Evolutionary conservation across 2,329 filamentous ascomycete genomes (phyloP).

Genomic region (Sarocladiaceae sp.): DNA sequence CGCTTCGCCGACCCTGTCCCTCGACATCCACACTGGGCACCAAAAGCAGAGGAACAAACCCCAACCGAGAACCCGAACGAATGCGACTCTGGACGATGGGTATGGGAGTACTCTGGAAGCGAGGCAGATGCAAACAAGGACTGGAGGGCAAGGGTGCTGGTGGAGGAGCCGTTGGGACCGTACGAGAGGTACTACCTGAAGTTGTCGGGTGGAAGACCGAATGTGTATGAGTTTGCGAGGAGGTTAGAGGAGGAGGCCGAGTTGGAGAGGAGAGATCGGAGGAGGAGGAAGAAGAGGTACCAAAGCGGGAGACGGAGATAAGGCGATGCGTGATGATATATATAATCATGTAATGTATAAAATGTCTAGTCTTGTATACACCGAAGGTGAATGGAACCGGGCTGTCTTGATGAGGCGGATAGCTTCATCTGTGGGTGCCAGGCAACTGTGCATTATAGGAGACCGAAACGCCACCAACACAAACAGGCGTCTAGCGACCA

Average conservation of each 20-base stretch:
- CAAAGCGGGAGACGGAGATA: background rate
- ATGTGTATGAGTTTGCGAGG: constrained; percentile 39
- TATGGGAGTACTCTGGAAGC: constrained; percentile 49
- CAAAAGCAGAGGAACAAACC: constrained; percentile 18
- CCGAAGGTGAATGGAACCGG: no score
- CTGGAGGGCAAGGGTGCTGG: constrained; percentile 36
- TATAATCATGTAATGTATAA: background rate
- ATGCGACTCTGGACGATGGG: constrained; percentile 36
- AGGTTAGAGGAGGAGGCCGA: constrained; percentile 15
- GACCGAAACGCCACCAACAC: no score
- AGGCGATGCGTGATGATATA: background rate
- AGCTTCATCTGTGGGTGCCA: no score
- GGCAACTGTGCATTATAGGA: no score
- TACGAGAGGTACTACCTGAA: constrained; percentile 12
- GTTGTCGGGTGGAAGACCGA: constrained; percentile 35
- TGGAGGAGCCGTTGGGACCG: constrained; percentile 37
- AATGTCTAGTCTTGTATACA: background rate
- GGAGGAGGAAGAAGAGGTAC: background rate
- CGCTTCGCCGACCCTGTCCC: constrained; percentile 31
- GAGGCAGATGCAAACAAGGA: constrained; percentile 35
- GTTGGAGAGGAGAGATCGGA: constrained; percentile 2
- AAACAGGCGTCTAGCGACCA: no score
- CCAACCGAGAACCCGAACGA: constrained; percentile 20
- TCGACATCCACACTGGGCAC: constrained; percentile 27
- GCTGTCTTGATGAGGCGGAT: no score